Evolutionary conservation across 139 green algal genomes (phyloP).

Genomic region (Ettlia oleoabundans): DNA sequence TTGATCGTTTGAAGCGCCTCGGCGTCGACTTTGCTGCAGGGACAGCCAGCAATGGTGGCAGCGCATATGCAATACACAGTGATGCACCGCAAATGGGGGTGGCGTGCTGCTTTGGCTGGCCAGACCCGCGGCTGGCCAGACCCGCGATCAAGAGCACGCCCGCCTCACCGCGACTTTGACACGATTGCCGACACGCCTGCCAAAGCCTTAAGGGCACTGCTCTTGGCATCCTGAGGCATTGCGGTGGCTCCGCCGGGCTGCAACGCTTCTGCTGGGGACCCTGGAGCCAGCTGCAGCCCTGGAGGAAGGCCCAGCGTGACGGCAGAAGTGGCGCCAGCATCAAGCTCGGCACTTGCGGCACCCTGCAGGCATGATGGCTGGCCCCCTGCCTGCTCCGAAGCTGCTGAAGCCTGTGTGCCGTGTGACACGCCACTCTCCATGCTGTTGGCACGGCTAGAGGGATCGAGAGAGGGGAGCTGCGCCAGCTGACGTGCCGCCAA

Average conservation of each 20-base stretch:
- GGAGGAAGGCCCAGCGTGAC: too few relatives aligned
- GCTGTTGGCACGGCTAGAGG: conserved; percentile 10
- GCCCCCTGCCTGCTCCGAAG: not conserved
- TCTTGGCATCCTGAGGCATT: conserved; percentile 14
- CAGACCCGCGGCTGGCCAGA: too few relatives aligned
- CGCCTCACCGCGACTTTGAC: conserved; percentile 38
- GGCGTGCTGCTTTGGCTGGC: too few relatives aligned
- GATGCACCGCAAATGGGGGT: too few relatives aligned
- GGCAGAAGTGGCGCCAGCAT: too few relatives aligned
- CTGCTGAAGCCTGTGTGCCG: not conserved
- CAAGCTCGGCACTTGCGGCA: not conserved
- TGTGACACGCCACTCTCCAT: conserved; percentile 1
- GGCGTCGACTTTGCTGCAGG: conserved; percentile 35
- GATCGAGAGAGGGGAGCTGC: not conserved
- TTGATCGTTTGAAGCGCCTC: conserved; percentile 44
- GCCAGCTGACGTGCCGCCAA: too few relatives aligned
- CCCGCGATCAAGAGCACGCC: too few relatives aligned
- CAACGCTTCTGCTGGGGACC: too few relatives aligned
- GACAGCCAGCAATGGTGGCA: not conserved
- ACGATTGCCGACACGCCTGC: conserved; percentile 37
- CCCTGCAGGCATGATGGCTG: not conserved
- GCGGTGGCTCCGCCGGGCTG: too few relatives aligned
- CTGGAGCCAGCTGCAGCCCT: too few relatives aligned
- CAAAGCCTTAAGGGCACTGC: conserved; percentile 44
- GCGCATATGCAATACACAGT: too few relatives aligned